These are phyloP conservation scores for Biscogniauxia mediterranea DNA, from an alignment of 2,329 filamentous ascomycete species.

Conservation along the genomic window DNA sequence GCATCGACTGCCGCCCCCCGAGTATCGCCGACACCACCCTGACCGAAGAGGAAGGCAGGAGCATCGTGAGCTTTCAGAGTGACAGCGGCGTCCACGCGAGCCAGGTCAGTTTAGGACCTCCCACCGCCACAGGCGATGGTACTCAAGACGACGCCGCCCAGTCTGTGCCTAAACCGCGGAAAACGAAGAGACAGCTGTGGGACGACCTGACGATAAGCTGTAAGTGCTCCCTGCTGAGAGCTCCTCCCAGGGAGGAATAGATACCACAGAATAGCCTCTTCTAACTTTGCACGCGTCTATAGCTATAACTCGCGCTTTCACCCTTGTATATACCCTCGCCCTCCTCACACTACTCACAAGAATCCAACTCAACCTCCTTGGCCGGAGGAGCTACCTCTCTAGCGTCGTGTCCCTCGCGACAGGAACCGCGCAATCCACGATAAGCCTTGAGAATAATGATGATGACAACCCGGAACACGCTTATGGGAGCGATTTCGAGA, in stretches of 20 bases:
- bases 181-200: slow-evolving; percentile 92
- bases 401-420: slow-evolving; percentile 90
- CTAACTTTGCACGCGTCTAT: slow-evolving; percentile 5
- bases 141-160: slow-evolving; percentile 43
- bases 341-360: slow-evolving; percentile 89
- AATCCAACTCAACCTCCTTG: slow-evolving; percentile 95
- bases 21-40: slow-evolving; percentile 68
- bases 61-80: slow-evolving; percentile 71
- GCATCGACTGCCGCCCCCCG: slow-evolving; percentile 45
- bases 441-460: slow-evolving; percentile 89
- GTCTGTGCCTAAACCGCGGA: slow-evolving; percentile 54
- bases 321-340: slow-evolving; percentile 85
- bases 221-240: slow-evolving; percentile 45
- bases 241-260: not conserved
- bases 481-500: slow-evolving; percentile 92
- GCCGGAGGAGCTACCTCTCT: slow-evolving; percentile 90
- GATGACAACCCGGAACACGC: slow-evolving; percentile 79
- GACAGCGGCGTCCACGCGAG: slow-evolving; percentile 83
- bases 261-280: not conserved
- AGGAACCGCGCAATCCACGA: slow-evolving; percentile 69
- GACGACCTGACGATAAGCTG: slow-evolving; percentile 95
- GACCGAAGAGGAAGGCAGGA: slow-evolving; percentile 80
- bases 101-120: slow-evolving; percentile 62
- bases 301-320: slow-evolving; percentile 91
- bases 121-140: slow-evolving; percentile 41